These are phyloP conservation scores for Beauveria sp. DNA, from an alignment of 2,329 filamentous ascomycete genomes.

Conservation along the genomic window DNA sequence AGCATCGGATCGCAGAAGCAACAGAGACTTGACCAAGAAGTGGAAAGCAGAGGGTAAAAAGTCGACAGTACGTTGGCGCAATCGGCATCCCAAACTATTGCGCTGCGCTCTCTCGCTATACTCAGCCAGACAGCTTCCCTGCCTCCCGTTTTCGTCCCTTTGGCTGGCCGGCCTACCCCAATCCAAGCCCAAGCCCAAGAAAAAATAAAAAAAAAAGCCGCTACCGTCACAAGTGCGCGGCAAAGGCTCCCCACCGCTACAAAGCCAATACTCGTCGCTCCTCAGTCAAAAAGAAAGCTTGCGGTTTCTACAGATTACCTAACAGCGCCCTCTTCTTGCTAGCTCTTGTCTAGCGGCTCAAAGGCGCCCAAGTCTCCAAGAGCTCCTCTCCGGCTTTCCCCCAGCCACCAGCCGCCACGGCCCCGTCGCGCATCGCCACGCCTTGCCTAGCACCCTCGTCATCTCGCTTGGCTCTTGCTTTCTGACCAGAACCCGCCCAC, in stretches of 20 bases:
- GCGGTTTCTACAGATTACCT: background rate
- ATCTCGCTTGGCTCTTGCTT: constrained; percentile 5
- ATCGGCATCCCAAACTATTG: background rate
- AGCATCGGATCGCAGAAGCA: background rate
- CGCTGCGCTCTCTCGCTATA: background rate
- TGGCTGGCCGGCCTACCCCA: background rate
- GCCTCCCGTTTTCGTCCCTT: background rate
- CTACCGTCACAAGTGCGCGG: background rate
- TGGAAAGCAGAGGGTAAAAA: background rate
- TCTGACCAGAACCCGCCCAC: background rate
- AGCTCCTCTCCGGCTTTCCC: background rate
- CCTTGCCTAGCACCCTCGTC: background rate
- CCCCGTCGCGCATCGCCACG: constrained; percentile 5
- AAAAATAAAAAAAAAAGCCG: background rate
- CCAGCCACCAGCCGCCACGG: constrained; percentile 1
- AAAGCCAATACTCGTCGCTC: background rate
- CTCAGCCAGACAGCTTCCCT: background rate
- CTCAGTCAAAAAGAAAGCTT: background rate
- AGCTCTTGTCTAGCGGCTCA: background rate
- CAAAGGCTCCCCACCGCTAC: background rate
- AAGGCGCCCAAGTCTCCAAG: background rate
- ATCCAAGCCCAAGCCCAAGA: background rate
- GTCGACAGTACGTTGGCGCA: background rate
- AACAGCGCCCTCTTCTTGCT: background rate
- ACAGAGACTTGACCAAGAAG: background rate